Evolutionary conservation across 441 rosid species (phyloP).

Genomic region (Manihot esculenta): DNA sequence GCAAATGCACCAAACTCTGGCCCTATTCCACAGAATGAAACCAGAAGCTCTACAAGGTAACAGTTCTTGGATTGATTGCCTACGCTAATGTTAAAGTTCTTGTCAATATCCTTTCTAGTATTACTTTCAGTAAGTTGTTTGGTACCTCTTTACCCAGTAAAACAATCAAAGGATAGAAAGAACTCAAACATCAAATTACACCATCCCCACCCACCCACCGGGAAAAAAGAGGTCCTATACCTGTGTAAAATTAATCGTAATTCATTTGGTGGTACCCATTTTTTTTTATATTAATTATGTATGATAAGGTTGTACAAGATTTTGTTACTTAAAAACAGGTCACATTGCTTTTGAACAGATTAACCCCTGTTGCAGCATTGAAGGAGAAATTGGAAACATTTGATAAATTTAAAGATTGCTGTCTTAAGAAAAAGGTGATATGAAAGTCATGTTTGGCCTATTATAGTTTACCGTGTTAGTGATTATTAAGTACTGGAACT

Average conservation of each 20-base stretch:
- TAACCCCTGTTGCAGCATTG: constrained; percentile 19
- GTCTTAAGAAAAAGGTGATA: constrained; percentile 47
- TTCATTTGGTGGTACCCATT: background rate
- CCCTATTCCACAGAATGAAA: constrained; percentile 36
- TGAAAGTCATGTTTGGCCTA: constrained; percentile 8
- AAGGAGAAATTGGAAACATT: constrained; percentile 41
- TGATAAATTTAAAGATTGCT: constrained; percentile 32
- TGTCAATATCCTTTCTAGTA: background rate
- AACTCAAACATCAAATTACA: no score
- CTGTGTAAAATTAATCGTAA: background rate
- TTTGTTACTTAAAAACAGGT: constrained; percentile 15
- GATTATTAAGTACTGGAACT: background rate
- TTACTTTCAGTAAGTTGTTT: background rate
- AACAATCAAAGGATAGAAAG: background rate
- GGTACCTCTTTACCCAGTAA: background rate
- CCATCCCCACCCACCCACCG: background rate
- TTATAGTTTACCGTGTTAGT: background rate
- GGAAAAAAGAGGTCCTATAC: no score
- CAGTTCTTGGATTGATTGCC: background rate
- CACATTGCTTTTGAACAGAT: constrained; percentile 29
- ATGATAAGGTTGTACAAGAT: background rate
- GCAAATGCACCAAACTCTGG: constrained; percentile 17
- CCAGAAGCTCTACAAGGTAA: constrained; percentile 36
- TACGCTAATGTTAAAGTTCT: background rate
- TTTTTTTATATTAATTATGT: background rate